phyloP scores from a whole-genome alignment of 1,284 basidiomycete species.

The Apiotrichum laibachii region DNA sequence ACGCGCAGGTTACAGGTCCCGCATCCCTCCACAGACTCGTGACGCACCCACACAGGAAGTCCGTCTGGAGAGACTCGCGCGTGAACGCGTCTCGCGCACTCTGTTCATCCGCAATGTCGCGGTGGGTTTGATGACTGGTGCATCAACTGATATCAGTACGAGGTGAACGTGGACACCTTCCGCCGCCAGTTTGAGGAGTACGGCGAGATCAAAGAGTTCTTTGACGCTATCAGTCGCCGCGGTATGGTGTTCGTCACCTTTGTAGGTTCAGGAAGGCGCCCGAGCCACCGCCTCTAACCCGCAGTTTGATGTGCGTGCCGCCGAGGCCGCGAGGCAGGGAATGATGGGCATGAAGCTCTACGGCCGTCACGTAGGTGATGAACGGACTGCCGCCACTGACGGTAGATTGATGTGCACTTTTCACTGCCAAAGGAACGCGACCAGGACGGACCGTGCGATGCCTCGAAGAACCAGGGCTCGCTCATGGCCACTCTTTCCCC shows the following conservation, averaged over 20 bases:
- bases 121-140: slow-evolving; percentile 54
- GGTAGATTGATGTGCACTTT: slow-evolving; percentile 94
- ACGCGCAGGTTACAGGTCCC: slow-evolving; percentile 1
- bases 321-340: slow-evolving; percentile 81
- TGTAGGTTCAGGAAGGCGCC: slow-evolving; percentile 58
- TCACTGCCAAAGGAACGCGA: slow-evolving; percentile 88
- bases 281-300: neutral
- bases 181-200: slow-evolving; percentile 80
- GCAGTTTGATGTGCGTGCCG: slow-evolving; percentile 85
- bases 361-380: slow-evolving; percentile 68
- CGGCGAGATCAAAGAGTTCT: slow-evolving; percentile 94
- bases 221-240: slow-evolving; percentile 86
- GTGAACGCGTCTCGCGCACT: slow-evolving; percentile 86
- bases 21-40: slow-evolving; percentile 1
- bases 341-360: slow-evolving; percentile 81
- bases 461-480: slow-evolving; percentile 86
- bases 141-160: slow-evolving; percentile 62
- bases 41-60: slow-evolving; percentile 8
- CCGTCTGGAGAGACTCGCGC: slow-evolving; percentile 20
- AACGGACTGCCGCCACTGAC: slow-evolving; percentile 1
- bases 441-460: slow-evolving; percentile 63
- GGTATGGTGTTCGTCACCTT: slow-evolving; percentile 98
- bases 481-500: slow-evolving; percentile 68
- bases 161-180: slow-evolving; percentile 80
- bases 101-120: slow-evolving; percentile 96